Conservation (phyloP, 192 early-diverging fungal species). For the Coemansia sp. region DNA sequence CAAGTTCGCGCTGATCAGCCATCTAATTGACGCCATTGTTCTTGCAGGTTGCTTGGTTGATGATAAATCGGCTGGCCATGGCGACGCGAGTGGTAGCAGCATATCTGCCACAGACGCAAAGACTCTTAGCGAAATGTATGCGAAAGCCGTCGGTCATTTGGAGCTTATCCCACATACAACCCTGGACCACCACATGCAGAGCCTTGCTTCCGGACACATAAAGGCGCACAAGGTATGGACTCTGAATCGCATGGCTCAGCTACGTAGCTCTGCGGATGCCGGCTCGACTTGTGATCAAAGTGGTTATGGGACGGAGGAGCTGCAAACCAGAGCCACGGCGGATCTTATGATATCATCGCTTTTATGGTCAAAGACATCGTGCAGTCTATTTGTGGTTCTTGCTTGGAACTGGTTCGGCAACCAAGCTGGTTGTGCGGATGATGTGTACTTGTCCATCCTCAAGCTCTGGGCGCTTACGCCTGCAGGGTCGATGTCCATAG, state of each 20-base stretch:
- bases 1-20: slow-evolving; percentile 14
- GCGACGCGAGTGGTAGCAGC: not conserved
- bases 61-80: not conserved
- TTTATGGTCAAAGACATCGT: slow-evolving; percentile 30
- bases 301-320: slow-evolving; percentile 1
- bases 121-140: slow-evolving; percentile 4
- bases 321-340: slow-evolving; percentile 12
- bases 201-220: slow-evolving; percentile 26
- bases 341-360: slow-evolving; percentile 20
- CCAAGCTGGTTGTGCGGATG: slow-evolving; percentile 12
- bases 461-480: slow-evolving; percentile 38
- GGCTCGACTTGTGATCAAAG: not conserved
- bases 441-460: slow-evolving; percentile 19
- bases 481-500: slow-evolving; percentile 35
- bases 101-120: not conserved
- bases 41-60: slow-evolving; percentile 26
- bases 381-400: slow-evolving; percentile 7
- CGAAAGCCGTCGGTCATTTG: slow-evolving; percentile 20
- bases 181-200: slow-evolving; percentile 31
- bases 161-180: slow-evolving; percentile 46
- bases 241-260: slow-evolving; percentile 9
- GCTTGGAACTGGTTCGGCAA: slow-evolving; percentile 10
- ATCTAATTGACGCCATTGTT: slow-evolving; percentile 16
- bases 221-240: slow-evolving; percentile 33
- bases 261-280: not conserved